Base-by-base conservation (phyloP, 2,329 filamentous ascomycete genomes). In the Claviceps quebecensis region DNA sequence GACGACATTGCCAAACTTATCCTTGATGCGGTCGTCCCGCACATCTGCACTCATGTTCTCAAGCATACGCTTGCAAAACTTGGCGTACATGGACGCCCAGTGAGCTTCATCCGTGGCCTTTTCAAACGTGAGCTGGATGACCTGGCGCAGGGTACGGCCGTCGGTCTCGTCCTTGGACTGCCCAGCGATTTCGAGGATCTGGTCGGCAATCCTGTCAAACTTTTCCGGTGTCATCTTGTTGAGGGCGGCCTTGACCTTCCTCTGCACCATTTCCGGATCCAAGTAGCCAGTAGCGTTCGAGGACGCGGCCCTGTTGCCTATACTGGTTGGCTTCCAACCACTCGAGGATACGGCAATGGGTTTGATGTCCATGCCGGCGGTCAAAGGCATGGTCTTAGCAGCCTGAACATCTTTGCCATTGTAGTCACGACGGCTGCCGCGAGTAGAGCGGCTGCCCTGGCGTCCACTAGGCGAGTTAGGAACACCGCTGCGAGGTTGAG, bases 161-260 rank as follows among this genome's bases (percentile, higher is more conserved):
- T 98, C 93, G 22, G 80, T 80, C 72, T 98, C 93, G 60, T 95
- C 86, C 77, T 95, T 95, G 50, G 91, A 97, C 67, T 98, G 93
- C 22, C 81, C 86, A 29, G 91, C 89, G 65, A 98, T 98, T 50
- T 82, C 77, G 34, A 98, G 78, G 56, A 98, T 95, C 67, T 96
- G 89, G 56, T 90, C 86, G 6, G 93, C 81, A 59, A 98, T 95
- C 72, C 84, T 89, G 66, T 95, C 90, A 62, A 98, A 98, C 65
- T 97, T 98, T 72, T 98, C 93, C 0, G 93, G 93, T 0, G 93
- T 97, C 93, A 98, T 97, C 84, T 98, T 98, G 82, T 98, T 98
- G 62, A 98, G 75, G 55, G 87, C 87, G 57, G 89, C 86, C 83
- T 98, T 98, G 67, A 98, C 93, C 83, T 98, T 98, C 60, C 91